A percentile compares a stretch with the other conserved stretches of the same genome.
Evolutionary conservation across 2,329 filamentous ascomycete species (phyloP).

Genomic region (Alternaria postmessia): DNA sequence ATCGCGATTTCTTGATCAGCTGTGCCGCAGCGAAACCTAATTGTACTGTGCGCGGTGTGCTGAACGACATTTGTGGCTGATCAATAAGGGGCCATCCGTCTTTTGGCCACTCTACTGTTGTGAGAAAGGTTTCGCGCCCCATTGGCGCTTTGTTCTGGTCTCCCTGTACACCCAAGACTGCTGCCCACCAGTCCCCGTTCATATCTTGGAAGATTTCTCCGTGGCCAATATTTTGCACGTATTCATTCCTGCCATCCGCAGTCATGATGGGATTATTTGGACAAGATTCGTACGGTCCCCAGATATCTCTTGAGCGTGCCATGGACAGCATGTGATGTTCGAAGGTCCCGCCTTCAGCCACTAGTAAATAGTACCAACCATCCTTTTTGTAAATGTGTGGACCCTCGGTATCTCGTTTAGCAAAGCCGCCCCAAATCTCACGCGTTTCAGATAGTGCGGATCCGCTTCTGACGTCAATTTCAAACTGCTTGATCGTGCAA

Average conservation of each 20-base stretch:
- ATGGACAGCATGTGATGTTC: conserved; percentile 38
- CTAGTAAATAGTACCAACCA: conserved; percentile 44
- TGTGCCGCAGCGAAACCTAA: not conserved
- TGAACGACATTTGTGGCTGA: conserved; percentile 8
- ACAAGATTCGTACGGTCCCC: conserved; percentile 35
- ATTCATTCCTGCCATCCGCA: conserved; percentile 32
- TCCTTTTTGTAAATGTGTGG: conserved; percentile 45
- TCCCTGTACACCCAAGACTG: conserved; percentile 54
- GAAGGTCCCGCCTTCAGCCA: conserved; percentile 37
- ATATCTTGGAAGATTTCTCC: conserved; percentile 65
- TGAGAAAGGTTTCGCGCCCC: conserved; percentile 21
- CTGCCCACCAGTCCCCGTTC: conserved; percentile 62
- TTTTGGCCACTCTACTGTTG: conserved; percentile 18
- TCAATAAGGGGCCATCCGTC: conserved; percentile 54
- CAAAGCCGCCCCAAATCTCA: conserved; percentile 6
- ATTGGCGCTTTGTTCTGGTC: conserved; percentile 15
- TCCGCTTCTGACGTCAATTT: conserved; percentile 4
- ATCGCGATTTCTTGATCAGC: not conserved
- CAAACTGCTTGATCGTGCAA: conserved; percentile 8
- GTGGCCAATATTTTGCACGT: conserved; percentile 64
- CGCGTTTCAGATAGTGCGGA: not conserved
- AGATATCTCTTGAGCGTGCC: conserved; percentile 36
- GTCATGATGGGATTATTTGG: conserved; percentile 36
- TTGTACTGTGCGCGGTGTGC: conserved; percentile 1
- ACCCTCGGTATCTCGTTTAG: conserved; percentile 27